These are phyloP conservation scores for Cladophialophora exuberans DNA, from an alignment of 2,329 filamentous ascomycete species.

Conservation along the genomic window DNA sequence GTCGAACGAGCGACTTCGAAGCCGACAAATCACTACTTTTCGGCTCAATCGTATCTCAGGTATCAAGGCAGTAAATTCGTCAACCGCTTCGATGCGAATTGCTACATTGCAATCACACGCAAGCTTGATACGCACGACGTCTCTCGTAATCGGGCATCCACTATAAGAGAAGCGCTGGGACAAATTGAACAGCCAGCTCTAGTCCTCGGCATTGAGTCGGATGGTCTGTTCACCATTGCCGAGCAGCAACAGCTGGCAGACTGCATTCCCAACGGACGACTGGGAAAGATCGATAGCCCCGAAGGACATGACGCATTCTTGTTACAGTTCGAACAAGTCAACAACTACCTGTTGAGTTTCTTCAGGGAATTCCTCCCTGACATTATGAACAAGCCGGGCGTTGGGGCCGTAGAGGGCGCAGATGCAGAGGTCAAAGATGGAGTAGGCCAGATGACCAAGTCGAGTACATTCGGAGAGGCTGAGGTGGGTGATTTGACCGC, in stretches of 20 bases:
- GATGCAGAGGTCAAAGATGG: slow-evolving; percentile 46
- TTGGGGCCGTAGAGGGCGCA: slow-evolving; percentile 27
- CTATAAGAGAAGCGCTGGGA: slow-evolving; percentile 73
- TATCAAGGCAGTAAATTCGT: slow-evolving; percentile 98
- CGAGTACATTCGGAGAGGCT: slow-evolving; percentile 90
- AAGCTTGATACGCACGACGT: slow-evolving; percentile 98
- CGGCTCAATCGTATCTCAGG: slow-evolving; percentile 93
- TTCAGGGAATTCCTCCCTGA: slow-evolving; percentile 80
- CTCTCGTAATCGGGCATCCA: slow-evolving; percentile 68
- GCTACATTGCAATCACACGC: slow-evolving; percentile 97
- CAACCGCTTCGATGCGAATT: slow-evolving; percentile 95
- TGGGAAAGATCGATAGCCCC: slow-evolving; percentile 88
- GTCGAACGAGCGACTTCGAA: slow-evolving; percentile 33
- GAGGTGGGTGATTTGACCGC: slow-evolving; percentile 79
- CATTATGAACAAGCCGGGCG: slow-evolving; percentile 72
- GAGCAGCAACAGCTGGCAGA: slow-evolving; percentile 92
- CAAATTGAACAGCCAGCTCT: slow-evolving; percentile 87
- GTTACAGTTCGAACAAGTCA: slow-evolving; percentile 96
- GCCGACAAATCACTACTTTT: slow-evolving; percentile 80
- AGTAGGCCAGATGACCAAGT: slow-evolving; percentile 72
- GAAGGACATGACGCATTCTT: slow-evolving; percentile 97
- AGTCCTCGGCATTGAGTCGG: slow-evolving; percentile 91
- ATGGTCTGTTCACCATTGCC: slow-evolving; percentile 94
- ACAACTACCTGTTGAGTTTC: slow-evolving; percentile 81
- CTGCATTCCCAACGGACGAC: slow-evolving; percentile 73